Evolutionary conservation across 306 rosid genomes (phyloP).

Genomic region (Mimosa bimucronata): DNA sequence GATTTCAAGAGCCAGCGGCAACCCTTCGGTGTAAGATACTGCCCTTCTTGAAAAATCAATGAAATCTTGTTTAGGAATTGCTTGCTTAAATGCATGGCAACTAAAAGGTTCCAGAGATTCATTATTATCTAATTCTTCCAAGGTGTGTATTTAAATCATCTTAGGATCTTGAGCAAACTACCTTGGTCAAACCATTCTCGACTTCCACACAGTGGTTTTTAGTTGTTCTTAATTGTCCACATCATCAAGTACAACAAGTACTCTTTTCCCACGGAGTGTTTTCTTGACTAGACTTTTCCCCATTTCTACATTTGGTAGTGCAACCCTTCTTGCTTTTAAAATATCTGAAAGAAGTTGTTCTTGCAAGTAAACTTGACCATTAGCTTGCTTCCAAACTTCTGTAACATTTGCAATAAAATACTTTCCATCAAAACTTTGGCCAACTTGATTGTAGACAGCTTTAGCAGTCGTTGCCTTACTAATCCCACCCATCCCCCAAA

Average conservation of each 20-base stretch:
- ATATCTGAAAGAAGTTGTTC: slow-evolving; percentile 11
- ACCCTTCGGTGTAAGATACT: neutral
- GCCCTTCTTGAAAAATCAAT: neutral
- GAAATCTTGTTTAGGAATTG: neutral
- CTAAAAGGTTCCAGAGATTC: slow-evolving; percentile 1
- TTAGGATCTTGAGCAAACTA: neutral
- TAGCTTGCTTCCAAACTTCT: neutral
- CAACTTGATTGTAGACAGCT: slow-evolving; percentile 2
- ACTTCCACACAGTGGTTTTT: neutral
- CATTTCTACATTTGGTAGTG: neutral
- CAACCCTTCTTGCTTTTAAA: neutral
- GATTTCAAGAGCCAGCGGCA: neutral
- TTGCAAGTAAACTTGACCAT: neutral
- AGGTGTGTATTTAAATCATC: neutral
- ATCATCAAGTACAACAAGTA: slow-evolving; percentile 3
- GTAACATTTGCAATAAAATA: neutral
- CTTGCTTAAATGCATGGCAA: slow-evolving; percentile 15
- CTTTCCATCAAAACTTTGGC: neutral
- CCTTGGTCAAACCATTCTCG: slow-evolving; percentile 2
- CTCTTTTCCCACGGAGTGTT: neutral
- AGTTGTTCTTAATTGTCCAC: neutral
- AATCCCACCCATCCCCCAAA: slow-evolving; percentile 11
- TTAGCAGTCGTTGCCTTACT: slow-evolving; percentile 6
- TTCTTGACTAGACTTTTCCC: neutral
- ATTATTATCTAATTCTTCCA: neutral